Evolutionary conservation across 768 basidiomycete genomes (phyloP).

Genomic region (Trametes maxima): DNA sequence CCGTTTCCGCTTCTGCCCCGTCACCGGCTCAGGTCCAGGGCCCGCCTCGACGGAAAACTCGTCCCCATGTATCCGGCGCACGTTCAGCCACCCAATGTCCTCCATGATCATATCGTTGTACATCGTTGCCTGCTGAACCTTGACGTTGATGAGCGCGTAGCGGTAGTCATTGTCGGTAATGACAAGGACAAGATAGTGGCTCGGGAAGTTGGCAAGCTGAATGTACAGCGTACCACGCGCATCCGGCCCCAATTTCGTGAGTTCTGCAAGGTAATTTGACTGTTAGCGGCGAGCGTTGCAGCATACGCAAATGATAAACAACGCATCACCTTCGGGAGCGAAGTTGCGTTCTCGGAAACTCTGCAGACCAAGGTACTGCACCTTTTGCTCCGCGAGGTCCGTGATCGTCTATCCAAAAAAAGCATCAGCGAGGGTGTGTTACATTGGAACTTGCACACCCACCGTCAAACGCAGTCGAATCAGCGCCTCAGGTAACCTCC

Average conservation of each 20-base stretch:
- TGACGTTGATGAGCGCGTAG: constrained; percentile 78
- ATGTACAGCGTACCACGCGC: constrained; percentile 71
- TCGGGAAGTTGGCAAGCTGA: constrained; percentile 73
- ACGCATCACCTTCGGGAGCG: constrained; percentile 54
- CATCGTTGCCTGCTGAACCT: constrained; percentile 53
- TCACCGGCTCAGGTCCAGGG: constrained; percentile 10
- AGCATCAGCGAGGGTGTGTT: background rate
- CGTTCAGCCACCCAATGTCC: constrained; percentile 80
- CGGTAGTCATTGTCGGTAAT: constrained; percentile 77
- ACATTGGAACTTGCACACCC: constrained; percentile 27
- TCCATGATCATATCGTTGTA: constrained; percentile 67
- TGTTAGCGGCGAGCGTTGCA: background rate
- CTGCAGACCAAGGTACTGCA: constrained; percentile 81
- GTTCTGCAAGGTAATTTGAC: constrained; percentile 45
- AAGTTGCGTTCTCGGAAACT: constrained; percentile 73
- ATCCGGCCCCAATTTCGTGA: constrained; percentile 67
- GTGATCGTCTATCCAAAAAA: constrained; percentile 68
- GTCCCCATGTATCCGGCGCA: constrained; percentile 55
- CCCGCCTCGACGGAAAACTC: constrained; percentile 18
- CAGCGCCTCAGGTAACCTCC: constrained; percentile 56
- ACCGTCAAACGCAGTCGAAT: constrained; percentile 65
- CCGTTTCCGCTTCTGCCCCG: constrained; percentile 37
- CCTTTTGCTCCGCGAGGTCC: constrained; percentile 83
- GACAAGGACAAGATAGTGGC: constrained; percentile 83
- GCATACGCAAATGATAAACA: background rate